Conservation (phyloP, 352 stramenopile genomes). For the Phytophthora palmivora region DNA sequence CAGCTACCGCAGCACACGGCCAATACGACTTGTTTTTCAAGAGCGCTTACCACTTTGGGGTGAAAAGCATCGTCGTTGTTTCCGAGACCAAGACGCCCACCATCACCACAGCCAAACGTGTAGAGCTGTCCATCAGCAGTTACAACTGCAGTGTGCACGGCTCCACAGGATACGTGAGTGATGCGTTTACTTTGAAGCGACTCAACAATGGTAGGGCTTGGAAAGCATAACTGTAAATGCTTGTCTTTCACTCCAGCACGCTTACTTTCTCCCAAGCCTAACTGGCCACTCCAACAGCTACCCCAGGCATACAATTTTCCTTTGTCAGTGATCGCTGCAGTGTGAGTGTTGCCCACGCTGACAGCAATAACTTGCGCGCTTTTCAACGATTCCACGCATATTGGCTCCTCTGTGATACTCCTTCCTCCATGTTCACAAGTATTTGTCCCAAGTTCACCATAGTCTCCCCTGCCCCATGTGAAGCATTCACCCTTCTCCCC, state of each 20-base stretch:
- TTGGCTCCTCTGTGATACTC: slow-evolving; percentile 11
- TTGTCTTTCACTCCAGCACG: slow-evolving; percentile 62
- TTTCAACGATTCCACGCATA: slow-evolving; percentile 11
- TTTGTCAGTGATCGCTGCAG: slow-evolving; percentile 51
- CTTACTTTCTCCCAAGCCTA: slow-evolving; percentile 65
- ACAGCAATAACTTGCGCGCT: slow-evolving; percentile 29
- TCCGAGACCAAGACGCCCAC: slow-evolving; percentile 89
- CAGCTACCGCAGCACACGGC: slow-evolving; percentile 70
- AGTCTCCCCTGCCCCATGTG: slow-evolving; percentile 67
- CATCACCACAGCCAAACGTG: slow-evolving; percentile 91
- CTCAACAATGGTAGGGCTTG: slow-evolving; percentile 67
- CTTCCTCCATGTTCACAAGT: slow-evolving; percentile 19
- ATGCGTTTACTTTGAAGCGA: slow-evolving; percentile 51
- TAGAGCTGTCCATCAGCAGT: slow-evolving; percentile 68
- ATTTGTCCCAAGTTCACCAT: slow-evolving; percentile 62
- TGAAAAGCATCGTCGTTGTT: slow-evolving; percentile 46
- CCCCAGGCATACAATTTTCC: slow-evolving; percentile 71
- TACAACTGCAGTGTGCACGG: slow-evolving; percentile 79
- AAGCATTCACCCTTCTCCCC: slow-evolving; percentile 49
- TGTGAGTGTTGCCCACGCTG: slow-evolving; percentile 77
- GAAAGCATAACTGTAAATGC: slow-evolving; percentile 64
- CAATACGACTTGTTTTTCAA: slow-evolving; percentile 59
- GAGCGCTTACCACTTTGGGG: slow-evolving; percentile 51
- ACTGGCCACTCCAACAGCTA: slow-evolving; percentile 72
- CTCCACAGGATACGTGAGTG: slow-evolving; percentile 88